Conservation (phyloP, 208 protist genomes). For the Crithidia thermophila region DNA sequence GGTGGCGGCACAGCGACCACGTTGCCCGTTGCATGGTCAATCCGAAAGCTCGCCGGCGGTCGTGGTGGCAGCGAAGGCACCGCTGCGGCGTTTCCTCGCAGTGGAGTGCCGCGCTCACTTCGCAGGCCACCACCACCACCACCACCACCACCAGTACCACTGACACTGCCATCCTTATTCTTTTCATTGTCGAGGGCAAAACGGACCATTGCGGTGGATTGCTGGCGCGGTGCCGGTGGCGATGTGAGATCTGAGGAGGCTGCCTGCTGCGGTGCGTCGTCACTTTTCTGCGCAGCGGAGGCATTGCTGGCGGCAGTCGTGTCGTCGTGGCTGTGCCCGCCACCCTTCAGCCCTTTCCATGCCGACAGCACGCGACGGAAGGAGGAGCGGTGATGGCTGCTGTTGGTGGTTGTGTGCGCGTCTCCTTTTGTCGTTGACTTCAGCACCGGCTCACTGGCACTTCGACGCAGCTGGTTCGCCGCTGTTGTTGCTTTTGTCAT, state of each 20-base stretch:
- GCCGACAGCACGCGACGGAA: conserved; percentile 13
- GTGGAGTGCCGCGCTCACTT: background rate
- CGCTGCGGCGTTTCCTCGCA: background rate
- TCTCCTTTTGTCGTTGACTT: background rate
- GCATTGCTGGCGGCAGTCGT: too few relatives aligned
- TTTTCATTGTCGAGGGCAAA: too few relatives aligned
- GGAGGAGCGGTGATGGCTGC: background rate
- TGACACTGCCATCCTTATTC: conserved; percentile 12
- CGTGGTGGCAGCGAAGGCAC: conserved; percentile 12
- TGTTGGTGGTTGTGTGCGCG: background rate
- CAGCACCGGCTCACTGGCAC: conserved; percentile 1
- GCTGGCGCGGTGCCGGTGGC: background rate
- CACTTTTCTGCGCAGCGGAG: too few relatives aligned
- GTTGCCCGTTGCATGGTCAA: conserved; percentile 16
- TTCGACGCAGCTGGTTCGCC: background rate
- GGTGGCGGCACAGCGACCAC: background rate
- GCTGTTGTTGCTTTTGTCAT: conserved; percentile 1
- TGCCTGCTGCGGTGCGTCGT: too few relatives aligned
- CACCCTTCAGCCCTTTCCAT: conserved; percentile 5
- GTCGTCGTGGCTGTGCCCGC: too few relatives aligned
- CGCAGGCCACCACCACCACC: background rate
- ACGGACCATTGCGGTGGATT: background rate
- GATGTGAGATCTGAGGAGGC: background rate
- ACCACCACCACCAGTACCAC: background rate
- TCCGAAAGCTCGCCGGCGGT: conserved; percentile 10